Percentiles rank a stretch among this genome's conserved stretches.
Evolutionary conservation across 306 rosid species (phyloP).

Genomic region (Malus sieversii): DNA sequence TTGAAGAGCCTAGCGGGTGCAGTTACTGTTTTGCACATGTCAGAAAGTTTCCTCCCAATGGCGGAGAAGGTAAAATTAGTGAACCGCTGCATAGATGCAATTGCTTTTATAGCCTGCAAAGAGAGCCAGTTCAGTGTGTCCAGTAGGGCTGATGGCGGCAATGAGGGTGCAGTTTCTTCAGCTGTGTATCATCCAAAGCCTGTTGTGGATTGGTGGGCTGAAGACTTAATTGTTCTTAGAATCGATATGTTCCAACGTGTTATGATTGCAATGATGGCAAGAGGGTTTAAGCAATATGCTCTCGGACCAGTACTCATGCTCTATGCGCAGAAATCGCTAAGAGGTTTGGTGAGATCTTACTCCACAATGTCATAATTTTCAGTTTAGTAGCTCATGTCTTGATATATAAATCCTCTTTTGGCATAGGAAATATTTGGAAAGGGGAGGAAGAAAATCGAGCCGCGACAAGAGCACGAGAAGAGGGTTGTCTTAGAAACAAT

Average conservation of each 20-base stretch:
- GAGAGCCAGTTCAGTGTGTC: constrained; percentile 61
- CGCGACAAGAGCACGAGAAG: constrained; percentile 70
- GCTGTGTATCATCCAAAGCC: constrained; percentile 38
- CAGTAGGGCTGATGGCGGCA: constrained; percentile 26
- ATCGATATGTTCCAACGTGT: constrained; percentile 87
- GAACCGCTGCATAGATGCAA: constrained; percentile 71
- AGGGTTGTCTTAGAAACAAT: constrained; percentile 84
- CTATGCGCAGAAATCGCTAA: constrained; percentile 91
- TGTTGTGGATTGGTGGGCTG: constrained; percentile 95
- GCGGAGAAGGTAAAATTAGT: constrained; percentile 77
- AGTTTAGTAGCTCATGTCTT: not conserved
- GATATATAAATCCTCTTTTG: constrained; percentile 4
- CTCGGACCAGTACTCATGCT: constrained; percentile 88
- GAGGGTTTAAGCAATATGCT: constrained; percentile 84
- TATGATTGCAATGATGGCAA: constrained; percentile 86
- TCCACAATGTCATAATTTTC: constrained; percentile 15
- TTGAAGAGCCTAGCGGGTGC: constrained; percentile 67
- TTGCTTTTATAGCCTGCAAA: constrained; percentile 68
- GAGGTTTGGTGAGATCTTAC: constrained; percentile 93
- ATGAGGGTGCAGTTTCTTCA: constrained; percentile 38
- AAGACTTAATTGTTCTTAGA: constrained; percentile 80
- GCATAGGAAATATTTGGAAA: constrained; percentile 65
- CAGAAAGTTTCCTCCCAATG: constrained; percentile 60
- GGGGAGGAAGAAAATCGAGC: constrained; percentile 79
- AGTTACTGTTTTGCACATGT: constrained; percentile 50